Conservation (phyloP, 2,329 filamentous ascomycete species). For the Pyricularia grisea region DNA sequence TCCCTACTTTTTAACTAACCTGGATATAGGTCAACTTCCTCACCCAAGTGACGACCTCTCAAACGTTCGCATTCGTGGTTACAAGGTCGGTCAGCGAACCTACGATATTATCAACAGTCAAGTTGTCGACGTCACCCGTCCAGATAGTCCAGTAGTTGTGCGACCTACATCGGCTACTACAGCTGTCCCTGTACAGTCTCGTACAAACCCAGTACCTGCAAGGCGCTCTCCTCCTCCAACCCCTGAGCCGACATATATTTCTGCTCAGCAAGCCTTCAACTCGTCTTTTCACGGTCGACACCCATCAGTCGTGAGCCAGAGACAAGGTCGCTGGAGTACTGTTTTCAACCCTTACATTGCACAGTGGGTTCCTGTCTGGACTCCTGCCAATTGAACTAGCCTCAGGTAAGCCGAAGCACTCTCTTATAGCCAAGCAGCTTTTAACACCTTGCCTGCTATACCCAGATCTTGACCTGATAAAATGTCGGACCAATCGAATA, state of each 20-base stretch:
- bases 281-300: background rate
- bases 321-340: background rate
- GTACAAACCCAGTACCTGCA: background rate
- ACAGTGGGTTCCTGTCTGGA: background rate
- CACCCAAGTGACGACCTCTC: constrained; percentile 6
- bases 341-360: background rate
- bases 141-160: background rate
- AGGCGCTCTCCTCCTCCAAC: background rate
- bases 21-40: constrained; percentile 3
- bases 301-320: background rate
- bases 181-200: background rate
- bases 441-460: background rate
- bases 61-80: constrained; percentile 5
- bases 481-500: background rate
- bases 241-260: background rate
- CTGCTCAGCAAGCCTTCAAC: background rate
- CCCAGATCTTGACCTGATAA: background rate
- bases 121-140: constrained; percentile 1
- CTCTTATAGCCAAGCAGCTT: background rate
- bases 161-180: background rate
- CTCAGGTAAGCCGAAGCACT: background rate
- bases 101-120: constrained; percentile 8
- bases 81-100: constrained; percentile 7
- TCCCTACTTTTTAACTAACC: constrained; percentile 1
- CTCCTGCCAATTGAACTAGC: background rate